Evolutionary conservation across 345 rosid genomes (phyloP), one percentile per base, ranked within the genome.

Genomic region (Hibiscus trionum): DNA sequence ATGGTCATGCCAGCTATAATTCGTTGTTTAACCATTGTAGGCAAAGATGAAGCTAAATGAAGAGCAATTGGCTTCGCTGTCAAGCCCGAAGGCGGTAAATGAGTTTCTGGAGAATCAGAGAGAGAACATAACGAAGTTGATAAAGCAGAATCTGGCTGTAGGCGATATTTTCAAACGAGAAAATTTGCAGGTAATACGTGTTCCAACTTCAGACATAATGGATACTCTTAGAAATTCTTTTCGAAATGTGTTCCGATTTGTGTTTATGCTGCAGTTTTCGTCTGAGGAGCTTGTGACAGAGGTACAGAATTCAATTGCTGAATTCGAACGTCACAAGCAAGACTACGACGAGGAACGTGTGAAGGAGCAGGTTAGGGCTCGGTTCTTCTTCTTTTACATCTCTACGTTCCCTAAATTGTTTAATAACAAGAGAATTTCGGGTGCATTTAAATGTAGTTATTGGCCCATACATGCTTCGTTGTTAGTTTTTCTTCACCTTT

Each of bases 331-430:
- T 61, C 90, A 88, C 56, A 86, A 90, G 70, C 93, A 91, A 83
- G 89, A 94, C 53, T 94, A 87, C 7, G 91, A 94, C 1, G 98
- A 94, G 84, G 96, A 85, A 12, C 87, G 84, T 4, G 78, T 88
- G 63, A 86, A 68, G 75, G 95, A 90, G 63, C 97, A 91, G 97
- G 98, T 93, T 21, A 49, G 86, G n/a, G 57, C 24, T 49, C 39
- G 9, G 2, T 42, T 24, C 52, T 66, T 57, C 31, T 4, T 57
- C 31, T 4, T 58, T 39, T 64, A 42, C 60, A 29, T 47, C 44
- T 56, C 53, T 37, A 10, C 8, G 17, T 39, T 11, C 52, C 31
- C 1, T 10, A 21, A 42, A 11, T 17, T 11, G 3, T 35, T 8
- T n/a, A 7, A 31, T 15, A 31, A 3, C 29, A 59, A 59, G 16